Conservation (phyloP, 768 basidiomycete species). For the Cyclocybe aegerita region DNA sequence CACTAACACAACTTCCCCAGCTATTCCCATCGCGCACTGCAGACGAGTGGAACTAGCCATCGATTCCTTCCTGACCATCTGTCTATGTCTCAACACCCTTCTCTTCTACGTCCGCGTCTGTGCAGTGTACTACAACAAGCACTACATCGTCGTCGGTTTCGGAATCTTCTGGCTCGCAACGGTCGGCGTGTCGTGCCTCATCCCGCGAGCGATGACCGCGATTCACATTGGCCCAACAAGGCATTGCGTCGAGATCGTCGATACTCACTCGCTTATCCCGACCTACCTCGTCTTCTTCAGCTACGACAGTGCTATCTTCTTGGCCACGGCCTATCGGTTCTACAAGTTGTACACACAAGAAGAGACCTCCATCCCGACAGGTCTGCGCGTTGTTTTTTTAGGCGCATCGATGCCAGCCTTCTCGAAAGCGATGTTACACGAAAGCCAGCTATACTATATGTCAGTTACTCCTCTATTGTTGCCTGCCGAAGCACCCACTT, state of each 20-base stretch:
- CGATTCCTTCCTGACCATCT: slow-evolving; percentile 18
- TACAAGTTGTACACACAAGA: neutral
- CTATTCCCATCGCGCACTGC: slow-evolving; percentile 17
- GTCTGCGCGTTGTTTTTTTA: neutral
- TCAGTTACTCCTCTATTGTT: neutral
- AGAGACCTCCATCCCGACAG: neutral
- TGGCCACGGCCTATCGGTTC: no score
- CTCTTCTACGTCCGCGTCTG: slow-evolving; percentile 28
- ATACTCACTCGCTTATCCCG: slow-evolving; percentile 13
- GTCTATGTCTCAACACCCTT: slow-evolving; percentile 17
- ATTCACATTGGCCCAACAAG: slow-evolving; percentile 20
- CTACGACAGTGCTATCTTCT: no score
- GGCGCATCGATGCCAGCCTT: slow-evolving; percentile 4
- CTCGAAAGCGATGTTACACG: slow-evolving; percentile 6
- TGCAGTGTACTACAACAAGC: slow-evolving; percentile 19
- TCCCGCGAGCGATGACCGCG: slow-evolving; percentile 21
- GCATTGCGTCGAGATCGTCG: slow-evolving; percentile 20
- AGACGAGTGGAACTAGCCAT: slow-evolving; percentile 8
- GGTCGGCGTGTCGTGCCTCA: slow-evolving; percentile 7
- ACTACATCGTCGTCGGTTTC: slow-evolving; percentile 18
- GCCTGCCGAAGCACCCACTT: no score
- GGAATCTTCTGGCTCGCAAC: slow-evolving; percentile 28
- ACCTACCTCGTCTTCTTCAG: no score
- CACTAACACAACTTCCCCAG: neutral
- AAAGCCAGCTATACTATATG: slow-evolving; percentile 7